Percentiles rank a stretch among this genome's conserved stretches.
phyloP scores from a whole-genome alignment of 2,329 filamentous ascomycete species.

The Alternaria viburni region DNA sequence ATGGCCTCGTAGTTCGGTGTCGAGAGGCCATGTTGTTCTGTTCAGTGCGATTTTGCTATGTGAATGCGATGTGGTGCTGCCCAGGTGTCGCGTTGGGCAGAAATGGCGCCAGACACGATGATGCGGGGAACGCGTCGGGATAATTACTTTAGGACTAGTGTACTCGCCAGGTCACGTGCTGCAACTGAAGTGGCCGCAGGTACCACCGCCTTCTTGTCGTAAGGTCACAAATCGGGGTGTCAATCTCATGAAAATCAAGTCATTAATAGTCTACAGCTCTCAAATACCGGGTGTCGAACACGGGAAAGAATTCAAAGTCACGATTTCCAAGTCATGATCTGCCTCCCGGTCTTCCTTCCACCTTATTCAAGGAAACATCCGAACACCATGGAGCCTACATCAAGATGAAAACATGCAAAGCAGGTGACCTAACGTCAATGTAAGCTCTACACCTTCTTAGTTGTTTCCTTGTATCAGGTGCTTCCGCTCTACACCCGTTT shows the following conservation, averaged over 20 bases:
- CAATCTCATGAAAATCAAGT: not conserved
- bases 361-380: not conserved
- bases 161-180: conserved; percentile 9
- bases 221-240: not conserved
- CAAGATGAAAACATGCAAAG: not conserved
- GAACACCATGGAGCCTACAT: not conserved
- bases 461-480: too few relatives aligned
- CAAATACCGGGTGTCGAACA: too few relatives aligned
- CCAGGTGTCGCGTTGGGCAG: not conserved
- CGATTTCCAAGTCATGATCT: not conserved
- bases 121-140: conserved; percentile 9
- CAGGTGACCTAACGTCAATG: not conserved
- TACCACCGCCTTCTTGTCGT: not conserved
- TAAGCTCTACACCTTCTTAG: not conserved
- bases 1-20: conserved; percentile 15
- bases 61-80: not conserved
- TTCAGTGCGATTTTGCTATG: not conserved
- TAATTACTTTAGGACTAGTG: not conserved
- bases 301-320: too few relatives aligned
- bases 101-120: not conserved
- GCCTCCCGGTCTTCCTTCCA: not conserved
- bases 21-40: conserved; percentile 31
- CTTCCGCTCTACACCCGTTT: too few relatives aligned
- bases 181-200: fast-evolving
- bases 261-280: fast-evolving